These are phyloP conservation scores for Stropharia rugosoannulata DNA, from an alignment of 768 basidiomycete species.

Conservation along the genomic window DNA sequence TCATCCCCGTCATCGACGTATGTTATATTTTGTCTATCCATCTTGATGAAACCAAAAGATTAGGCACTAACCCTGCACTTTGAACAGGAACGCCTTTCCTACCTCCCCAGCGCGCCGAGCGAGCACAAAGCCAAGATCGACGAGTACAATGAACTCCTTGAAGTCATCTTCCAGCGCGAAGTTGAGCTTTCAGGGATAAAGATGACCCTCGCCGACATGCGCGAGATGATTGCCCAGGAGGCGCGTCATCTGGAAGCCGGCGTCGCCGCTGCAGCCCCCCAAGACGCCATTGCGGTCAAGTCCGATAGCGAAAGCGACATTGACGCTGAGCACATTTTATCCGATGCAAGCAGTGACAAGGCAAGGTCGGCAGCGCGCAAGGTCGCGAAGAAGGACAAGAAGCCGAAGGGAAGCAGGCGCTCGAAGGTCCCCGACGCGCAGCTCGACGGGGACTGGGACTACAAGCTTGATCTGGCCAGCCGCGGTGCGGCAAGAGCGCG, in stretches of 20 bases:
- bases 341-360: constrained; percentile 16
- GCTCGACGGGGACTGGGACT: constrained; percentile 25
- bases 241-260: constrained; percentile 17
- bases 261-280: constrained; percentile 8
- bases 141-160: constrained; percentile 32
- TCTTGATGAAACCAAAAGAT: background rate
- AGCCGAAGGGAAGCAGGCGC: constrained; percentile 20
- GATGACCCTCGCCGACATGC: constrained; percentile 29
- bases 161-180: constrained; percentile 33
- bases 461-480: constrained; percentile 19
- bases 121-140: constrained; percentile 30
- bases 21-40: constrained; percentile 1
- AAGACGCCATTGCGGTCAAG: constrained; percentile 5
- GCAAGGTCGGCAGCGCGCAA: constrained; percentile 15
- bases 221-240: constrained; percentile 30
- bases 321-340: constrained; percentile 18
- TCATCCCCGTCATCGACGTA: constrained; percentile 36
- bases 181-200: constrained; percentile 31
- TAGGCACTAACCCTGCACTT: background rate
- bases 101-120: constrained; percentile 18
- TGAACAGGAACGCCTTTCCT: constrained; percentile 29
- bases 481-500: constrained; percentile 13
- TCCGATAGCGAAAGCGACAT: constrained; percentile 20
- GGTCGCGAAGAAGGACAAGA: constrained; percentile 21
- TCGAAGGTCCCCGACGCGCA: constrained; percentile 24